Percentiles rank a stretch among this genome's conserved stretches.
phyloP scores from a whole-genome alignment of 345 rosid genomes.

The Anastatica hierochuntica region DNA sequence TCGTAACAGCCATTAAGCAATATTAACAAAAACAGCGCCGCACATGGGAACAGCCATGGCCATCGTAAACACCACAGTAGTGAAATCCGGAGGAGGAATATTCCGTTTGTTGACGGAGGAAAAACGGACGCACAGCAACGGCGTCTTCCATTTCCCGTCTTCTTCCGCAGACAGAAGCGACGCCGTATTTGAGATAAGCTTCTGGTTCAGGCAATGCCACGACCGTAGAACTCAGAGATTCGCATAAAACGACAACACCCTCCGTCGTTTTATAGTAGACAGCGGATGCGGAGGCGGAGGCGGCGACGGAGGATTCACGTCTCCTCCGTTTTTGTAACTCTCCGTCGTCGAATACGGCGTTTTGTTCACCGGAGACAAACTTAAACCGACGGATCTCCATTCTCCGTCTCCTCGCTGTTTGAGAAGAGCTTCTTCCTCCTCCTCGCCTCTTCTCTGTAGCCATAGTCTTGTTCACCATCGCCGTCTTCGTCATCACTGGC shows the following conservation, averaged over 20 bases:
- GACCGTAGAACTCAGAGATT: constrained; percentile 17
- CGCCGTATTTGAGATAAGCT: constrained; percentile 45
- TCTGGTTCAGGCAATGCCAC: constrained; percentile 22
- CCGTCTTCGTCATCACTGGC: constrained; percentile 7
- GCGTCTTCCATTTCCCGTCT: constrained; percentile 90
- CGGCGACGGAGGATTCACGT: constrained; percentile 6
- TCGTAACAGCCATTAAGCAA: neutral
- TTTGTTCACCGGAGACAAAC: constrained; percentile 32
- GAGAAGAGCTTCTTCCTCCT: constrained; percentile 31
- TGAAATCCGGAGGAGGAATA: constrained; percentile 27
- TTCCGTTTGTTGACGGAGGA: constrained; percentile 19
- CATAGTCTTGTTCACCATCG: constrained; percentile 34
- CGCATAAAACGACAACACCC: constrained; percentile 19
- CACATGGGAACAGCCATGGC: constrained; percentile 79
- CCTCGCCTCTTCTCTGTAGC: constrained; percentile 21
- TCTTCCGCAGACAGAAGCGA: constrained; percentile 70
- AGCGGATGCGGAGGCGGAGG: neutral
- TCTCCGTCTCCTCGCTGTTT: constrained; percentile 56
- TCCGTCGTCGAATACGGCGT: neutral
- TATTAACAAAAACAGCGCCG: neutral
- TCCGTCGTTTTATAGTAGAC: constrained; percentile 13
- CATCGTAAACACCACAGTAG: constrained; percentile 66
- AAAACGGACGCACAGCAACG: constrained; percentile 45
- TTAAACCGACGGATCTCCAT: constrained; percentile 62
- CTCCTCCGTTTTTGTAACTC: constrained; percentile 34